phyloP scores from a whole-genome alignment of 1,284 basidiomycete species.

The Puccinia novopanici region DNA sequence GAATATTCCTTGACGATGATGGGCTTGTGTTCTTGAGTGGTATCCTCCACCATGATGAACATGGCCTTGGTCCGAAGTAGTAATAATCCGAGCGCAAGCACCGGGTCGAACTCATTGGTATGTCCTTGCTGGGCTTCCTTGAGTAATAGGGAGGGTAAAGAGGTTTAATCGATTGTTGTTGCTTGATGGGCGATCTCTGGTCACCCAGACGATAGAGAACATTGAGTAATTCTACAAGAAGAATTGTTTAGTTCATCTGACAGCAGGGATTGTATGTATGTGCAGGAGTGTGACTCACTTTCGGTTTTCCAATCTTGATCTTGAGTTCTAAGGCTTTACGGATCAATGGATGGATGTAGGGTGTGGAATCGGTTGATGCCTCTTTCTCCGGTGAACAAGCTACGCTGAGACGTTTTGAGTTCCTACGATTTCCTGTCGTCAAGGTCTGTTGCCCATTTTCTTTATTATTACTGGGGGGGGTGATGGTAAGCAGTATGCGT shows the following conservation, averaged over 20 bases:
- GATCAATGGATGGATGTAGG: conserved; percentile 66
- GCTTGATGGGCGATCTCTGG: conserved; percentile 29
- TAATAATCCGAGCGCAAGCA: conserved; percentile 77
- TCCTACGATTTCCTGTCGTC: not conserved
- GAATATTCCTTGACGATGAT: conserved; percentile 65
- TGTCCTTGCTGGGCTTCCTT: conserved; percentile 85
- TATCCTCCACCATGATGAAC: conserved; percentile 89
- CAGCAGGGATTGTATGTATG: not conserved
- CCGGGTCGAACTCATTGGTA: conserved; percentile 81
- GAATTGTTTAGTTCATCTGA: conserved; percentile 1
- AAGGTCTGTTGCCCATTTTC: conserved; percentile 63
- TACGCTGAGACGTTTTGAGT: conserved; percentile 12
- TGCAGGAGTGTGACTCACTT: conserved; percentile 64
- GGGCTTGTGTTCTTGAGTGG: conserved; percentile 70
- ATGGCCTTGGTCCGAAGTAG: conserved; percentile 78
- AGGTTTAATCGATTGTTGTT: conserved; percentile 51
- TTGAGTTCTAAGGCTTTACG: conserved; percentile 74
- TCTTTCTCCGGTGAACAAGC: conserved; percentile 10
- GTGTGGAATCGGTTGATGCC: not conserved
- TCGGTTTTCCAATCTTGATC: conserved; percentile 86
- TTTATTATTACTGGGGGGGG: conserved; percentile 63
- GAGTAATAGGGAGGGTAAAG: conserved; percentile 68
- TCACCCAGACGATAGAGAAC: conserved; percentile 57
- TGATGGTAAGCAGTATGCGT: conserved; percentile 55
- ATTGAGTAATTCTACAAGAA: conserved; percentile 58